Evolutionary conservation across 1,284 basidiomycete species (phyloP).

Genomic region (Fomitopsis schrenkii): DNA sequence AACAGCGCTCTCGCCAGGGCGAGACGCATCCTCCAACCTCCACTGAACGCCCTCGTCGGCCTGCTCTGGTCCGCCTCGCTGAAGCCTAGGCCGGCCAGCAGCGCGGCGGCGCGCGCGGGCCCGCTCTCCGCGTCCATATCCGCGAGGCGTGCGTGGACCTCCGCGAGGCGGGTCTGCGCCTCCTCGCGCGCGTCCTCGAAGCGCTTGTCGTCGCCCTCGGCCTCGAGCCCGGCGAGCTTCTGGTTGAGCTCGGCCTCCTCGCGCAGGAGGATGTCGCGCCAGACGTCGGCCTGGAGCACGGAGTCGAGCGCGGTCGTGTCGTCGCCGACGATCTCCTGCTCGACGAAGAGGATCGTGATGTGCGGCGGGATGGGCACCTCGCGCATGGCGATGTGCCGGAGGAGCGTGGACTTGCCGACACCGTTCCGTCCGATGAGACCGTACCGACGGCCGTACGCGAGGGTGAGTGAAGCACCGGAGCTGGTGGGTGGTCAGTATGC

Average conservation of each 20-base stretch:
- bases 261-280: constrained; percentile 85
- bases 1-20: constrained; percentile 88
- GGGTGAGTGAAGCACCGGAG: constrained; percentile 80
- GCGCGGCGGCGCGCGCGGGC: constrained; percentile 86
- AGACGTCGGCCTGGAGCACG: constrained; percentile 95
- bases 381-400: constrained; percentile 93
- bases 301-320: constrained; percentile 91
- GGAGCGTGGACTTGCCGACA: constrained; percentile 97
- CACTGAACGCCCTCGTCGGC: constrained; percentile 88
- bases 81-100: constrained; percentile 92
- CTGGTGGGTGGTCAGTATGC: constrained; percentile 30
- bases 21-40: constrained; percentile 93
- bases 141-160: constrained; percentile 86
- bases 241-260: constrained; percentile 79
- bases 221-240: constrained; percentile 69
- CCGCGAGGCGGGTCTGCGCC: constrained; percentile 79
- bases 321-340: constrained; percentile 97
- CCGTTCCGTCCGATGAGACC: constrained; percentile 86
- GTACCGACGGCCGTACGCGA: constrained; percentile 87
- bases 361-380: constrained; percentile 92
- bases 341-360: constrained; percentile 97
- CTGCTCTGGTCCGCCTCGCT: constrained; percentile 82
- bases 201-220: constrained; percentile 69
- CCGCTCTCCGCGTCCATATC: constrained; percentile 99
- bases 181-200: constrained; percentile 86